Evolutionary conservation across 1,284 basidiomycete species (phyloP), one percentile per base, ranked within the genome.

Genomic region (Pseudozyma tsukubaensis): DNA sequence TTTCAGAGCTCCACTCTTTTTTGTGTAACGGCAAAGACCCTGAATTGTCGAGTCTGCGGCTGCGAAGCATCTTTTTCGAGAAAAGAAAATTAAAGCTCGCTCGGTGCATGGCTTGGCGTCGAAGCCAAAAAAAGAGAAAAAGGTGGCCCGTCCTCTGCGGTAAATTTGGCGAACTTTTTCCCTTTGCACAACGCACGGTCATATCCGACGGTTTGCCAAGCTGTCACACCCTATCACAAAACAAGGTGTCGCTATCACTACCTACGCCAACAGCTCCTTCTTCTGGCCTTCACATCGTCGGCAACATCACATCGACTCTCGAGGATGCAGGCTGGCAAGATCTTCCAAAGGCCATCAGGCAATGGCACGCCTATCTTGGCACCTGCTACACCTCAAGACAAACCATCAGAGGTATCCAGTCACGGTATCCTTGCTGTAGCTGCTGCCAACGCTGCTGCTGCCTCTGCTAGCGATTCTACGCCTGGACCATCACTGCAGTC

Each of bases 291-390:
- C 29, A 18, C 48, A 16, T 21, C 50, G 19, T 16, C 19, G 35
- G 13, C 18, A 35, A 13, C 11, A 39, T 50, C 47, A 29, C 48
- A 40, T 29, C 24, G 3, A 29, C 24, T 29, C 10, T 12, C 44
- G 19, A 39, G 49, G 7, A 73, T 73, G 71, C 71, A 65, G 61
- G 65, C 71, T 3, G 55, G 44, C 5, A 68, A 62, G 50, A 62
- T 73, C 24, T 61, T 73, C 0, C 57, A 68, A 50, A 21, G 71
- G 34, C 48, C 61, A 37, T 73, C 71, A 47, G 71, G 71, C 54
- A 62, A 73, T 29, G 71, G 71, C n/a, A 73, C 71, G 32, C 71
- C 71, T n/a, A 58, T 73, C 34, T 45, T 73, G 36, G 53, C 68
- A 39, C 59, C 71, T 14, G 58, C 58, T 37, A 63, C 66, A 7